Evolutionary conservation across 441 rosid species (phyloP), one percentile per base, ranked within the genome.

Genomic region (Manihot esculenta): DNA sequence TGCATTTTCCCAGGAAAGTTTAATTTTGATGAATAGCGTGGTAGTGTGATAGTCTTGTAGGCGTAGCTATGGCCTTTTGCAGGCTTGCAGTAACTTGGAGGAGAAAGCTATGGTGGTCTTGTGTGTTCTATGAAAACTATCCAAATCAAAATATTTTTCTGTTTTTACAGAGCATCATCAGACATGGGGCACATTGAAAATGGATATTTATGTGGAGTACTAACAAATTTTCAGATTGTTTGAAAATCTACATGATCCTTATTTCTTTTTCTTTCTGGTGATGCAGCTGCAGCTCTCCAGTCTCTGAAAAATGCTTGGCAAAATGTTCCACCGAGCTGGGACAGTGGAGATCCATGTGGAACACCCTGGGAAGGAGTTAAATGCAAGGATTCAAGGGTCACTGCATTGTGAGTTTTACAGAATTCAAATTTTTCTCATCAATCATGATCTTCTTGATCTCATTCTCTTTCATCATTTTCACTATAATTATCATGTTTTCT

Each of bases 311-410:
- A 84, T 78, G 75, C 85, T 41, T 94, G 97, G 96, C 62, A 79
- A 74, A 89, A 86, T 77, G 78, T 84, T 7, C 99, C 99, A 0
- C 90, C 96, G 23, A 89, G 81, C 76, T 94, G 97, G 97, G 77
- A 70, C 59, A 83, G 66, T 23, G 78, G 84, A 51, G 97, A 90
- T 79, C 97, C 99, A n/a, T 92, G 97, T 79, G 88, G 89, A 77
- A 71, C 78, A 64, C 89, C 84, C 42, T 94, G 97, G 99, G 98
- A 95, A 74, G 99, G 97, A 67, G 84, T 95, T 76, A 73, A 87
- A 18, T 95, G 97, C 79, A 76, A 79, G 68, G 62, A 57, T 70
- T 84, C 97, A 3, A 85, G 97, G 79, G 87, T 95, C 66, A 89
- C 89, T 30, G 84, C 88, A 62, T 62, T 94, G 98, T 94, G 66